Base-by-base conservation (phyloP, 331 rosid genomes). In the Spiraea crenata region DNA sequence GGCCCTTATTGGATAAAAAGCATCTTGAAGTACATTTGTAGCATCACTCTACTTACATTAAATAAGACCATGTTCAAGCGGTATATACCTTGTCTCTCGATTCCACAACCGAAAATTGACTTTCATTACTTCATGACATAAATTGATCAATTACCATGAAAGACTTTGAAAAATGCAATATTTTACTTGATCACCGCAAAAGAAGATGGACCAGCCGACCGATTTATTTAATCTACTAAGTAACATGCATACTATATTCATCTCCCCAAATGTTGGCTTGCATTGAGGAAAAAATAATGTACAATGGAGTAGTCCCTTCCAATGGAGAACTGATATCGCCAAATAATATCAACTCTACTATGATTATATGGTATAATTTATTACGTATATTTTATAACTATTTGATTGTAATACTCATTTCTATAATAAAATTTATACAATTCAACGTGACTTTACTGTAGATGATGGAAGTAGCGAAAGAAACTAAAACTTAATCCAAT, bases 401-500 rank as follows among this genome's bases (percentile, higher is more conserved):
- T 25, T 2, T 25, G 31, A 1, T 2, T 25, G 2, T 25, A 25
- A 25, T 25, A 25, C 2, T 25, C 31, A 25, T 25, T 25, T 25
- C 31, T 25, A 25, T 25, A 25, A 25, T 25, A 25, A 25, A 25
- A 25, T 25, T 25, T 25, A 25, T 25, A 25, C 31, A 25, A 25
- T 0, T 25, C 31, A 25, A 25, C 1, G 31, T 25, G 31, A 25
- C 31, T 25, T 25, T 25, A 25, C 64, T 37, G 74, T 64, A 65
- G 62, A 77, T n/a, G 62, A 77, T n/a, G 14, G 40, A 35, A 35
- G 42, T 12, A 52, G 64, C 64, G 6, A 14, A 65, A 31, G 13
- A 56, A 67, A 42, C 17, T 39, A 41, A 63, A 34, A 61, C 44
- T 61, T 49, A 70, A 72, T 72, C 71, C 63, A 59, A 50, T 6